Percentiles rank a stretch among this genome's conserved stretches.
These are phyloP conservation scores for Colletotrichum spinosum DNA, from an alignment of 2,329 filamentous ascomycete species.

Conservation along the genomic window DNA sequence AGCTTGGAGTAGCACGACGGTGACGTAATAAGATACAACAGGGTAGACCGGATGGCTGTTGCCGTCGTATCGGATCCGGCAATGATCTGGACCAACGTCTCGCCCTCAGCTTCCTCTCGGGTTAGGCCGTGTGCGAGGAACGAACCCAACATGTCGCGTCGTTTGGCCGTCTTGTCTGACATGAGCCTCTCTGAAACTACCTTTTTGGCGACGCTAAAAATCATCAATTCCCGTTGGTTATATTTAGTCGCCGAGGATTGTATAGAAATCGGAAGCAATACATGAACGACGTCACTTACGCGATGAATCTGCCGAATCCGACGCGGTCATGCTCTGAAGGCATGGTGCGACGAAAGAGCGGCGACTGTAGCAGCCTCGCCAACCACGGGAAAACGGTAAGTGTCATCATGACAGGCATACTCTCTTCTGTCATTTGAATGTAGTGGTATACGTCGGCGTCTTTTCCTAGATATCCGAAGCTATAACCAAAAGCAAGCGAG, in stretches of 20 bases:
- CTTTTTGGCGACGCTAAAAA: constrained; percentile 39
- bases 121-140: constrained; percentile 53
- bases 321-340: constrained; percentile 53
- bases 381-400: constrained; percentile 56
- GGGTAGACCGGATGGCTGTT: constrained; percentile 54
- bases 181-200: constrained; percentile 40
- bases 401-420: constrained; percentile 56
- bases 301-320: constrained; percentile 53
- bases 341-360: constrained; percentile 53
- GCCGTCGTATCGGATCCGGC: constrained; percentile 54
- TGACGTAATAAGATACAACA: constrained; percentile 64
- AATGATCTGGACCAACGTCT: constrained; percentile 49
- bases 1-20: constrained; percentile 60
- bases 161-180: constrained; percentile 35
- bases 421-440: constrained; percentile 55
- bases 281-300: constrained; percentile 35
- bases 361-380: constrained; percentile 54
- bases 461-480: constrained; percentile 61
- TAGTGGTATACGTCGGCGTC: constrained; percentile 62
- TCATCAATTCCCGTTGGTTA: background rate
- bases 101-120: constrained; percentile 44
- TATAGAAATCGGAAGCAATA: background rate
- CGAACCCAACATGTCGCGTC: constrained; percentile 54
- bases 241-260: constrained; percentile 7
- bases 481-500: constrained; percentile 62